phyloP scores from a whole-genome alignment of 345 rosid genomes.

The Carallia pectinifolia region DNA sequence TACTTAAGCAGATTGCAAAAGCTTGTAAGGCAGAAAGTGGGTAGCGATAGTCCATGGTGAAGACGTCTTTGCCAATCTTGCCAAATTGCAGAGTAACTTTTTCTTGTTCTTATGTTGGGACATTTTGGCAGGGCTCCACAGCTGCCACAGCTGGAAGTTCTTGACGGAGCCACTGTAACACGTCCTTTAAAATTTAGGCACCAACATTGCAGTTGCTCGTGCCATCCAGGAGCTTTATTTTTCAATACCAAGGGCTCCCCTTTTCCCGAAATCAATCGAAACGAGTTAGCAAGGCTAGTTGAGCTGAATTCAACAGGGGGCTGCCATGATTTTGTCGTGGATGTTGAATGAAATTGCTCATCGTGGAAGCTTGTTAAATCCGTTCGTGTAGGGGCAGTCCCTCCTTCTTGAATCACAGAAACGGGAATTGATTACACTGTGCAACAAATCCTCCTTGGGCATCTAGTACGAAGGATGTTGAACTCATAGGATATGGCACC shows the following conservation, averaged over 20 bases:
- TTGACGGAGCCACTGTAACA: slow-evolving; percentile 92
- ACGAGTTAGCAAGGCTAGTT: slow-evolving; percentile 27
- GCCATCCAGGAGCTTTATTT: slow-evolving; percentile 97
- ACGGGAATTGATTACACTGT: slow-evolving; percentile 57
- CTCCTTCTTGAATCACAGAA: slow-evolving; percentile 67
- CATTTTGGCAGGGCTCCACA: slow-evolving; percentile 44
- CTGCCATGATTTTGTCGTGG: slow-evolving; percentile 39
- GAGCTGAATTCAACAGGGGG: slow-evolving; percentile 37
- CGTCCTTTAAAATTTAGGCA: slow-evolving; percentile 91
- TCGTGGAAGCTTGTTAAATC: slow-evolving; percentile 34
- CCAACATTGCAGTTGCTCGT: slow-evolving; percentile 94
- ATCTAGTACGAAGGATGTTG: slow-evolving; percentile 77
- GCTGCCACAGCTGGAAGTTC: slow-evolving; percentile 90
- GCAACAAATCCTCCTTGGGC: slow-evolving; percentile 93
- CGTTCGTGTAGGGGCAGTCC: slow-evolving; percentile 48
- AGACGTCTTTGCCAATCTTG: slow-evolving; percentile 88
- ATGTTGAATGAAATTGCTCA: slow-evolving; percentile 16
- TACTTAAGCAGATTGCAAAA: slow-evolving; percentile 92
- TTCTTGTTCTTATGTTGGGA: slow-evolving; percentile 64
- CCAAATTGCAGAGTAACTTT: slow-evolving; percentile 86
- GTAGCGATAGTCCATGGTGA: slow-evolving; percentile 91
- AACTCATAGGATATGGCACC: slow-evolving; percentile 72
- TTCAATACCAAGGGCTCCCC: slow-evolving; percentile 58
- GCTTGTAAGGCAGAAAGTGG: slow-evolving; percentile 97
- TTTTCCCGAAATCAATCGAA: neutral